phyloP scores from a whole-genome alignment of 768 basidiomycete genomes.

The Calocera cornea region DNA sequence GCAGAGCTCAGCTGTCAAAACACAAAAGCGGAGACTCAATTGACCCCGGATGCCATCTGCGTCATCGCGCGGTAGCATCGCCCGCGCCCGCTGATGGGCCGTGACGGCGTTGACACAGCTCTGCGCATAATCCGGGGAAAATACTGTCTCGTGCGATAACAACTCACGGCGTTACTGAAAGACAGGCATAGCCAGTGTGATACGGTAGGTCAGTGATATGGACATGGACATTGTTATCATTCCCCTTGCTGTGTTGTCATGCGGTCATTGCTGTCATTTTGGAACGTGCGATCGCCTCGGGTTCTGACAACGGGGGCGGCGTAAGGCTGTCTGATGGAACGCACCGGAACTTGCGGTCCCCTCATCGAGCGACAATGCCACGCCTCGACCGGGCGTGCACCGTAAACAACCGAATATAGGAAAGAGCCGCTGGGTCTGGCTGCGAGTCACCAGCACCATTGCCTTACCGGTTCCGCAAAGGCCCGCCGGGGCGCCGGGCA shows the following conservation, averaged over 20 bases:
- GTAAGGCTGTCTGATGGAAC: background rate
- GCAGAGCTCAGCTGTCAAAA: background rate
- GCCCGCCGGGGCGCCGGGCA: background rate
- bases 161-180: background rate
- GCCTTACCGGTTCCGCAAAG: background rate
- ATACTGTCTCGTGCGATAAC: constrained; percentile 1
- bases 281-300: background rate
- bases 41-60: constrained; percentile 3
- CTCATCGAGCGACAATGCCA: too few relatives aligned
- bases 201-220: background rate
- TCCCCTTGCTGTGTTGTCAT: constrained; percentile 1
- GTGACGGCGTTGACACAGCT: background rate
- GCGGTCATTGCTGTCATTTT: background rate
- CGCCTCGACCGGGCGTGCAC: background rate
- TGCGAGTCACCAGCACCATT: background rate
- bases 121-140: background rate
- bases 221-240: background rate
- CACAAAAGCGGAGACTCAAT: constrained; percentile 1
- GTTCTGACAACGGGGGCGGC: background rate
- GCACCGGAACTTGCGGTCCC: background rate
- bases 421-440: background rate
- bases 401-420: background rate
- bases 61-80: constrained; percentile 1
- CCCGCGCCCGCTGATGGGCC: background rate
- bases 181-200: background rate